phyloP scores from a whole-genome alignment of 352 stramenopile genomes.

The Albugo candida region DNA sequence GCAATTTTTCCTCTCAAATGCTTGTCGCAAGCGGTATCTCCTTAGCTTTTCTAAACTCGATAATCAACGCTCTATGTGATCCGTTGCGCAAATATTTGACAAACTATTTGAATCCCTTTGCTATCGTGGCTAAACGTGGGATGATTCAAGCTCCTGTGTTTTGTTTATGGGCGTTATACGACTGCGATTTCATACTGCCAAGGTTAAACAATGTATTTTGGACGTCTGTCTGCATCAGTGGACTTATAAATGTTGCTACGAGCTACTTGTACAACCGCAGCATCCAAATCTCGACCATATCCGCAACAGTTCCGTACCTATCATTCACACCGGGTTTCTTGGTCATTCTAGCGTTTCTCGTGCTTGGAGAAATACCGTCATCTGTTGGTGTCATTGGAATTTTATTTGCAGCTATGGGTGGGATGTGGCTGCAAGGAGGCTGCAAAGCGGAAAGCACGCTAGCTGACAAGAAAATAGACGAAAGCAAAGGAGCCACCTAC shows the following conservation, averaged over 20 bases:
- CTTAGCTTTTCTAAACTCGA: conserved; percentile 60
- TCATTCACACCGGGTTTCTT: conserved; percentile 65
- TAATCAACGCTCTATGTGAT: conserved; percentile 60
- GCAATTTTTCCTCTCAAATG: not conserved
- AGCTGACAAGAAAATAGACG: conserved; percentile 22
- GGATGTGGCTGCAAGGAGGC: conserved; percentile 31
- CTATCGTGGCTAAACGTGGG: conserved; percentile 41
- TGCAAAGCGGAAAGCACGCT: not conserved
- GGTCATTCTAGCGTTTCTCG: conserved; percentile 49
- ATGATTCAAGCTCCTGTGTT: conserved; percentile 57
- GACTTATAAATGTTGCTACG: conserved; percentile 55
- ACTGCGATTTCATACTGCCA: conserved; percentile 27
- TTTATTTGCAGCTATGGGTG: conserved; percentile 25
- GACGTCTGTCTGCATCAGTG: conserved; percentile 53
- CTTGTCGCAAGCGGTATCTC: conserved; percentile 18
- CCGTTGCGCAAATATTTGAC: conserved; percentile 73
- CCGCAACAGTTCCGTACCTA: conserved; percentile 53
- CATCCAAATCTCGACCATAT: conserved; percentile 70
- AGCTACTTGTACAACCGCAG: conserved; percentile 71
- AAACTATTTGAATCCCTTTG: conserved; percentile 66
- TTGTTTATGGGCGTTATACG: conserved; percentile 35
- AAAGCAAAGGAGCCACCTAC: conserved; percentile 58
- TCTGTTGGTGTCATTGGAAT: conserved; percentile 22
- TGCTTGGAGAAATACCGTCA: conserved; percentile 55
- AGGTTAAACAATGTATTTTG: conserved; percentile 64